These are phyloP conservation scores for Abrus precatorius DNA, from an alignment of 306 rosid species.

Conservation along the genomic window DNA sequence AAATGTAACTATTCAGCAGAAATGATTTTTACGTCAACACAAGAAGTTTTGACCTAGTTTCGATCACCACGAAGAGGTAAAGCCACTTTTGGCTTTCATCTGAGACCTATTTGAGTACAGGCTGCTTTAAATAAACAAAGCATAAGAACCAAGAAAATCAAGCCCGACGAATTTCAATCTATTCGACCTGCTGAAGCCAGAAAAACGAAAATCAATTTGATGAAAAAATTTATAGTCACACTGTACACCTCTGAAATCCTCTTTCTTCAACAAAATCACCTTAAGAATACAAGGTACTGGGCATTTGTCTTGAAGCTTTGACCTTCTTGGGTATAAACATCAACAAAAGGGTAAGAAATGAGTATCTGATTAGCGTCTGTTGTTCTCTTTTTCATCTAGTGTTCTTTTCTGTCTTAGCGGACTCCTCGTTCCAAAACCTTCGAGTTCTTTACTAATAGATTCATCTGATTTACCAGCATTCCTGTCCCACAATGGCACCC, in stretches of 20 bases:
- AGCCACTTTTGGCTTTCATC: conserved; percentile 2
- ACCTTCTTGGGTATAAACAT: conserved; percentile 10
- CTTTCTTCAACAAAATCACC: conserved; percentile 31
- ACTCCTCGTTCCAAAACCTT: conserved; percentile 55
- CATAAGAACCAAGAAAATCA: not conserved
- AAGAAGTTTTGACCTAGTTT: not conserved
- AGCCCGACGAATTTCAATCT: not conserved
- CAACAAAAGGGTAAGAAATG: not conserved
- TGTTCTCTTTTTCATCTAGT: conserved; percentile 85
- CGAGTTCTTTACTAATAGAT: conserved; percentile 59
- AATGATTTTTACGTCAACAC: not conserved
- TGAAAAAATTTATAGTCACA: not conserved
- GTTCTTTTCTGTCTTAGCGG: conserved; percentile 55
- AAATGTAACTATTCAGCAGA: not conserved
- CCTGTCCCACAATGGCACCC: conserved; percentile 69
- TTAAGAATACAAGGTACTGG: not conserved
- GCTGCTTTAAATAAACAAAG: not conserved
- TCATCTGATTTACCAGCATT: conserved; percentile 68
- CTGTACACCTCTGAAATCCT: not conserved
- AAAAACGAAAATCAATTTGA: not conserved
- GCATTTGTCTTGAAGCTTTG: not conserved
- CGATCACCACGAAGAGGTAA: not conserved
- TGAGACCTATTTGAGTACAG: not conserved
- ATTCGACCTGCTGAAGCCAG: conserved; percentile 16
- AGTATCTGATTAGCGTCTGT: conserved; percentile 53